These are phyloP conservation scores for Cryptococcus sp. DNA, from an alignment of 1,284 basidiomycete species.

Conservation along the genomic window DNA sequence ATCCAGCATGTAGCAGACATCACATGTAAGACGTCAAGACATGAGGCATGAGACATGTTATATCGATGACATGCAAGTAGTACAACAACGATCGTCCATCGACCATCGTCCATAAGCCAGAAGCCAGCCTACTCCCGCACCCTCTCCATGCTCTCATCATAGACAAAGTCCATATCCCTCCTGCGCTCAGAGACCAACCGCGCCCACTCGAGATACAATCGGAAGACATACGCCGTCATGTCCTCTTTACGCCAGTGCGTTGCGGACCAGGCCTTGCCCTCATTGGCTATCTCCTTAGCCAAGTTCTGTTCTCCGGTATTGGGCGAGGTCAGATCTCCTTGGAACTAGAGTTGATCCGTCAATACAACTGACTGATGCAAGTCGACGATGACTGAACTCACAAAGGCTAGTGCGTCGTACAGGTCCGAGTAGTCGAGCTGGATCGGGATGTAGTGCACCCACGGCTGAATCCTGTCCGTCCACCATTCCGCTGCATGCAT, in stretches of 20 bases:
- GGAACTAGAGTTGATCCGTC: constrained; percentile 23
- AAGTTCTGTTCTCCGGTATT: constrained; percentile 39
- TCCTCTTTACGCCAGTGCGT: constrained; percentile 49
- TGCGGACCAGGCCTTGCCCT: constrained; percentile 49
- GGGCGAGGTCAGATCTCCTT: constrained; percentile 25
- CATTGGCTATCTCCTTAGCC: constrained; percentile 49
- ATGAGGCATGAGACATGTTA: too few relatives aligned
- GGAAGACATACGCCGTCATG: constrained; percentile 48
- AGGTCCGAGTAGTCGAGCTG: constrained; percentile 55
- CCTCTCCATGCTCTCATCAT: constrained; percentile 20
- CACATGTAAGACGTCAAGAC: too few relatives aligned
- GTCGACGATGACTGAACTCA: constrained; percentile 19
- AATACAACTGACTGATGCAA: not conserved
- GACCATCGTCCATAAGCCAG: too few relatives aligned
- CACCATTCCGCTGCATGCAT: constrained; percentile 52
- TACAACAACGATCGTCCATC: too few relatives aligned
- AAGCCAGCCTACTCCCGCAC: too few relatives aligned
- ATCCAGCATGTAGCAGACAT: too few relatives aligned
- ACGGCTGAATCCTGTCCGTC: constrained; percentile 54
- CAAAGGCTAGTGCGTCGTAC: constrained; percentile 48
- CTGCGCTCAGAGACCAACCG: constrained; percentile 31
- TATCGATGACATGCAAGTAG: too few relatives aligned
- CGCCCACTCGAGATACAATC: constrained; percentile 50
- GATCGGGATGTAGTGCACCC: constrained; percentile 55
- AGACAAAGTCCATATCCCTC: constrained; percentile 29